Base-by-base conservation (phyloP, 108 stramenopile species). In the Pseudonitzschia delicatissima region DNA sequence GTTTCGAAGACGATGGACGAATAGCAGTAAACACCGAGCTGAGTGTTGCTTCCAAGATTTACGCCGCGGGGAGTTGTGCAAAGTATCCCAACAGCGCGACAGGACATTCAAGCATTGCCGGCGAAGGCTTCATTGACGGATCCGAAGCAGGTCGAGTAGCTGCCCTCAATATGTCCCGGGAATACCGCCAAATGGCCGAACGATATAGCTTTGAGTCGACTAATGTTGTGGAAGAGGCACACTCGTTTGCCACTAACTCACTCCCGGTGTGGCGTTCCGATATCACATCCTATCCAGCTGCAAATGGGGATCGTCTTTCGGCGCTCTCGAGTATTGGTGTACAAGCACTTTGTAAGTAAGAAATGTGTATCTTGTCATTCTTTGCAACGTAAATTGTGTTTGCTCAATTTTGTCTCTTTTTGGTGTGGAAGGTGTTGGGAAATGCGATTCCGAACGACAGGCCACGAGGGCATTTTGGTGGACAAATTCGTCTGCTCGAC, bases 391-490 rank as follows among this genome's bases (percentile, higher is more conserved):
- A 2, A 6, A 23, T 18, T 48, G 20, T 48, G 42, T 44, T 44
- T 7, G 42, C 42, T 3, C 11, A 23, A 51, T 0, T 26, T 51
- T 25, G 6, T 51, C 0, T 51, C 0, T 51, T 51, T 13, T 23
- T 18, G 12, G 50, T 51, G 3, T 32, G 8, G 2, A 31, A 55
- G 53, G 53, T 59, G 77, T 94, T 2, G 92, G 92, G 12, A 69
- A 69, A 58, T 94, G 92, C 44, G 90, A 94, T 65, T 81, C 87
- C n/a, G 83, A 87, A 39, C 61, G 77, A 55, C 76, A 82, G 66
- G 71, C 82, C 5, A 94, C 92, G 0, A 84, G 88, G 44, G 90
- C 78, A 20, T 88, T 88, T 64, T 94, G 87, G 87, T 94, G 92
- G 92, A 94, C 92, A 11, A 94, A 92, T 59, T 49, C 81, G 48